A percentile compares a stretch with the other conserved stretches of the same genome.
Conservation (phyloP, 2,329 filamentous ascomycete species). For the Leptographium wingfieldii region DNA sequence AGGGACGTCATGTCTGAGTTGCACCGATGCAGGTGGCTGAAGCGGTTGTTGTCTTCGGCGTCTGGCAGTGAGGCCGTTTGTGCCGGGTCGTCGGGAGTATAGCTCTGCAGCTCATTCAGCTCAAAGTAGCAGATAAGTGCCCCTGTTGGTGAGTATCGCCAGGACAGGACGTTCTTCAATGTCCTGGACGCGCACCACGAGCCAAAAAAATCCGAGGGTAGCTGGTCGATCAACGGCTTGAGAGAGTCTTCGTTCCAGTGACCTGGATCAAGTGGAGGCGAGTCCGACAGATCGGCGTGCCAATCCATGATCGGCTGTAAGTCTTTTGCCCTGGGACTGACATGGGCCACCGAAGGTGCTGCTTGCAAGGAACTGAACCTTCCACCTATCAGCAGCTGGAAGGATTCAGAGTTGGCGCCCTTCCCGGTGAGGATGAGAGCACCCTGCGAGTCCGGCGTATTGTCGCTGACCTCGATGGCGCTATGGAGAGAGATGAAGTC, state of each 20-base stretch:
- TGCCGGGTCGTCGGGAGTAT: not conserved
- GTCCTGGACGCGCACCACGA: not conserved
- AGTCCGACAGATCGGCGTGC: slow-evolving; percentile 2
- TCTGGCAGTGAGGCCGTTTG: too few species aligned
- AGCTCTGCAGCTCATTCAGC: not conserved
- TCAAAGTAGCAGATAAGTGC: slow-evolving; percentile 8
- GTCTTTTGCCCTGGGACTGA: not conserved
- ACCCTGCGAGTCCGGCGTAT: not conserved
- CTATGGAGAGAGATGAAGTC: slow-evolving; percentile 7
- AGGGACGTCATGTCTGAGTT: not conserved
- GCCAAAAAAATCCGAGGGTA: not conserved
- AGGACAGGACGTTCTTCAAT: slow-evolving; percentile 6
- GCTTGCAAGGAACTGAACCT: not conserved
- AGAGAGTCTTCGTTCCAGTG: not conserved
- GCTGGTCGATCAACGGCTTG: not conserved
- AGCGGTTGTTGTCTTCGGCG: not conserved
- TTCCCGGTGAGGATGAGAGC: slow-evolving; percentile 1
- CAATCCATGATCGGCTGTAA: slow-evolving; percentile 2
- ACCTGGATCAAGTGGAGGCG: not conserved
- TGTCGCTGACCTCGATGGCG: slow-evolving; percentile 1
- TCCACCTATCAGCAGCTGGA: slow-evolving; percentile 3
- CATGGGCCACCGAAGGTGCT: not conserved
- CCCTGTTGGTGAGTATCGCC: not conserved
- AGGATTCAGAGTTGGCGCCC: not conserved
- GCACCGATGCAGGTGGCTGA: not conserved